These are phyloP conservation scores for Neurospora intermedia DNA, from an alignment of 495 filamentous ascomycete species.

Conservation along the genomic window DNA sequence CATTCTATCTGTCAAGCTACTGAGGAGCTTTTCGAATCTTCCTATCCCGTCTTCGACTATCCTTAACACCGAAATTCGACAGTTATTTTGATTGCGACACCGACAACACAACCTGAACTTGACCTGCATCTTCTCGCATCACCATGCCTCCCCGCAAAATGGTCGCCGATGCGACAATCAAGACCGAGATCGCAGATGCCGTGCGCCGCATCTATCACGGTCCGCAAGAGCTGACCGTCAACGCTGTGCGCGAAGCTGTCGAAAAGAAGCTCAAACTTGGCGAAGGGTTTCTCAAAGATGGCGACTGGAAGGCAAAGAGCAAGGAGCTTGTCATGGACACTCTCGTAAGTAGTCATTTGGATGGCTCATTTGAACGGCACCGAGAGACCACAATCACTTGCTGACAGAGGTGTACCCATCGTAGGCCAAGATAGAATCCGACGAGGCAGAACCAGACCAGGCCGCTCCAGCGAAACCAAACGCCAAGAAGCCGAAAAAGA, in stretches of 20 bases:
- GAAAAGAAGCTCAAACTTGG: constrained; percentile 56
- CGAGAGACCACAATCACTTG: background rate
- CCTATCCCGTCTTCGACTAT: too few species aligned
- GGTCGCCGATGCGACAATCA: constrained; percentile 8
- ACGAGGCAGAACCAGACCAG: constrained; percentile 2
- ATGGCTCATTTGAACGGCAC: background rate
- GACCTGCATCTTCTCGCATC: background rate
- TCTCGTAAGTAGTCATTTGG: constrained; percentile 45
- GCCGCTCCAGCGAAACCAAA: constrained; percentile 12
- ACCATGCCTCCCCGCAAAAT: background rate
- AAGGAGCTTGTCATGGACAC: constrained; percentile 60
- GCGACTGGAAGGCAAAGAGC: constrained; percentile 69
- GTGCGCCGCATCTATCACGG: constrained; percentile 47
- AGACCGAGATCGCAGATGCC: constrained; percentile 46
- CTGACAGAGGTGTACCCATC: background rate
- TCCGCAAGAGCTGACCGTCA: constrained; percentile 62
- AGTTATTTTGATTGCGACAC: background rate
- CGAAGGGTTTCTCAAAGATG: constrained; percentile 58
- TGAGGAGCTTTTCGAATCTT: background rate
- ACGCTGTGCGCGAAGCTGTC: constrained; percentile 54
- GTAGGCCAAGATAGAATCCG: constrained; percentile 2
- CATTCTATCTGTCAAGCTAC: background rate
- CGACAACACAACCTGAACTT: background rate
- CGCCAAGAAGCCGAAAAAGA: constrained; percentile 8
- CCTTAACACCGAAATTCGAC: background rate